Base-by-base conservation (phyloP, 345 rosid species). In the Capsella bursapastoris region DNA sequence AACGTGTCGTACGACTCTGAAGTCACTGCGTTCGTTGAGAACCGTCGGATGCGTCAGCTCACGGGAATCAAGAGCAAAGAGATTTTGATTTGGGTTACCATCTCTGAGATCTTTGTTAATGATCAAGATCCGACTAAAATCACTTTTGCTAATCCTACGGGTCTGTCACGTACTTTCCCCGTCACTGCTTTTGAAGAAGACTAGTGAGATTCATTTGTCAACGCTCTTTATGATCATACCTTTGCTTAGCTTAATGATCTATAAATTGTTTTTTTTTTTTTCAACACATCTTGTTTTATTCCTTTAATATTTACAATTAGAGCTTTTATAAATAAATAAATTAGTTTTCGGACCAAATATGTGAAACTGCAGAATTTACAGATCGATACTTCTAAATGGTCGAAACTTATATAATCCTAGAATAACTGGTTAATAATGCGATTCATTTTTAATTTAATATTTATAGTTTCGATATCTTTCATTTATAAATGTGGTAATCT, bases 31-130 rank as follows among this genome's bases (percentile, higher is more conserved):
- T 83, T 84, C 37, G 74, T 88, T 1, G 90, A 85, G 75, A 77
- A 87, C 0, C 80, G 80, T 31, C 73, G 83, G 75, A 81, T 90
- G 87, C 78, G 83, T 57, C 34, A 51, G 28, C 59, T 86, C 0
- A 84, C 82, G 0, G 96, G 96, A 0, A 81, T 88, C 3, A 88
- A 86, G 53, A 85, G 86, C 64, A 88, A 79, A 75, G 90, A 88
- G 84, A 12, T 86, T 15, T 14, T 90, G 32, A 16, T 87, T 43
- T 90, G 92, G 96, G 80, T 88, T 22, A 41, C 88, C 0, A 76
- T 88, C 1, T 79, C 88, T 15, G 89, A 88, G 50, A 84, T 90
- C 12, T 82, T 3, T 15, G 47, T 86, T 3, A 78, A 84, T 11
- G 79, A 76, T 28, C 61, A 57, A 8, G 76, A 81, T 59, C 43